Percentiles rank a stretch among this genome's conserved stretches.
Evolutionary conservation across 495 filamentous ascomycete genomes (phyloP).

Genomic region (Cercophora scortea): DNA sequence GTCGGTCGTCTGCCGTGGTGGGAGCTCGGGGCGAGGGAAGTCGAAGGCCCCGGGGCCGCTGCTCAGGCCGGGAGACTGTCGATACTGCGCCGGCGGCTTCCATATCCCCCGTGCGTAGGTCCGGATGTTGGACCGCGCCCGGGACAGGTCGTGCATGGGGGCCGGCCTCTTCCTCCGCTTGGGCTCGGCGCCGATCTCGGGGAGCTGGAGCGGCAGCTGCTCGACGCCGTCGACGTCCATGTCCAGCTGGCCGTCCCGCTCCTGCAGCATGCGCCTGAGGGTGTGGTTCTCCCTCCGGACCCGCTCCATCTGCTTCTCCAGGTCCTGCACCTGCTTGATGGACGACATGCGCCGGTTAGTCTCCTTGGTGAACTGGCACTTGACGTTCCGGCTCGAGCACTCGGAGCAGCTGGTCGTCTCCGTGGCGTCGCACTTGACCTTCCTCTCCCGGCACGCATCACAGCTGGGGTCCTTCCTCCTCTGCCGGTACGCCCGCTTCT

Average conservation of each 20-base stretch:
- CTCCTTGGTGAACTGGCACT: slow-evolving; percentile 98
- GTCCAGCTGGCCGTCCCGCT: slow-evolving; percentile 35
- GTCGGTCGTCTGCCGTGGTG: slow-evolving; percentile 63
- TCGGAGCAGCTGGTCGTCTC: slow-evolving; percentile 94
- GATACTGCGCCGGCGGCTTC: slow-evolving; percentile 69
- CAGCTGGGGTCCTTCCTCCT: slow-evolving; percentile 94
- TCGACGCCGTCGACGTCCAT: slow-evolving; percentile 56
- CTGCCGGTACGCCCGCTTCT: slow-evolving; percentile 93
- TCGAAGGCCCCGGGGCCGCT: slow-evolving; percentile 36
- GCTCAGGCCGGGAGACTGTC: slow-evolving; percentile 44
- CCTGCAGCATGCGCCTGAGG: slow-evolving; percentile 51
- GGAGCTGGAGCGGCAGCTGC: slow-evolving; percentile 56
- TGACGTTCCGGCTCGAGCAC: slow-evolving; percentile 88
- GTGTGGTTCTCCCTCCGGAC: slow-evolving; percentile 67
- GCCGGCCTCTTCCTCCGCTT: slow-evolving; percentile 52
- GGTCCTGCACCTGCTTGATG: slow-evolving; percentile 97
- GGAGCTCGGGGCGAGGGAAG: slow-evolving; percentile 52
- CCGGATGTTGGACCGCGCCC: slow-evolving; percentile 64
- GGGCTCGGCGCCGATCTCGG: slow-evolving; percentile 59
- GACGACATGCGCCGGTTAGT: slow-evolving; percentile 98
- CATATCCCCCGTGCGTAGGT: slow-evolving; percentile 70
- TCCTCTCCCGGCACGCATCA: slow-evolving; percentile 93
- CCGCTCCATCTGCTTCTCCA: slow-evolving; percentile 80
- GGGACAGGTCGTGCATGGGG: slow-evolving; percentile 58
- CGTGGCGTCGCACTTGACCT: slow-evolving; percentile 98